Evolutionary conservation across 177 flowering plant species (phyloP).

Genomic region (Viscum album): DNA sequence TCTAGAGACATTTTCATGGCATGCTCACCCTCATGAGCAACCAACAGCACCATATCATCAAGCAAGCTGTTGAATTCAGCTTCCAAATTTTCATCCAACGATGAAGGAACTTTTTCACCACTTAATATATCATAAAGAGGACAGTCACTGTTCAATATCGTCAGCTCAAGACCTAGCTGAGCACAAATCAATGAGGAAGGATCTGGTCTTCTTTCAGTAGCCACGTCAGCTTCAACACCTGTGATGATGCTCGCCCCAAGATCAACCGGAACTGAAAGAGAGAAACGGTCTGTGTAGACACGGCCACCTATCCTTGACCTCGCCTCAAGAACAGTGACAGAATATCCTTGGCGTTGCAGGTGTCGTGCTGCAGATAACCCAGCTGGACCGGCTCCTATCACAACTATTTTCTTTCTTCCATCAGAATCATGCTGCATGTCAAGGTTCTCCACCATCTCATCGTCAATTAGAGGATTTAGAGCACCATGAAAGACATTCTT

Average conservation of each 20-base stretch:
- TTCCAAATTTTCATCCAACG: conserved; percentile 85
- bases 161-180: conserved; percentile 85
- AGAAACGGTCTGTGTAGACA: conserved; percentile 76
- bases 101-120: conserved; percentile 76
- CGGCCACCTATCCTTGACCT: conserved; percentile 91
- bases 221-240: conserved; percentile 97
- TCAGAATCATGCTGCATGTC: conserved; percentile 23
- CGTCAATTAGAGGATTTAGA: conserved; percentile 14
- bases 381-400: conserved; percentile 98
- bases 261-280: conserved; percentile 97
- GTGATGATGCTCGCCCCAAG: conserved; percentile 99
- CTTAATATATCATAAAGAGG: conserved; percentile 87
- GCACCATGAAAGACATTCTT: conserved; percentile 14
- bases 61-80: conserved; percentile 85
- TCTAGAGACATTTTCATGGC: conserved; percentile 88
- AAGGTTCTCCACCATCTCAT: conserved; percentile 13
- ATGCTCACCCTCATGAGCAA: conserved; percentile 72
- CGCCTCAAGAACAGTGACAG: conserved; percentile 79
- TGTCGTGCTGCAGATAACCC: conserved; percentile 94
- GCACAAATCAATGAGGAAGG: conserved; percentile 91
- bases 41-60: conserved; percentile 85
- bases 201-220: conserved; percentile 87
- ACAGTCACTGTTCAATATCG: conserved; percentile 85
- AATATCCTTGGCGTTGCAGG: conserved; percentile 83
- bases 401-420: conserved; percentile 43